Conservation (phyloP, 192 early-diverging fungal genomes). For the Backusella macrospora region DNA sequence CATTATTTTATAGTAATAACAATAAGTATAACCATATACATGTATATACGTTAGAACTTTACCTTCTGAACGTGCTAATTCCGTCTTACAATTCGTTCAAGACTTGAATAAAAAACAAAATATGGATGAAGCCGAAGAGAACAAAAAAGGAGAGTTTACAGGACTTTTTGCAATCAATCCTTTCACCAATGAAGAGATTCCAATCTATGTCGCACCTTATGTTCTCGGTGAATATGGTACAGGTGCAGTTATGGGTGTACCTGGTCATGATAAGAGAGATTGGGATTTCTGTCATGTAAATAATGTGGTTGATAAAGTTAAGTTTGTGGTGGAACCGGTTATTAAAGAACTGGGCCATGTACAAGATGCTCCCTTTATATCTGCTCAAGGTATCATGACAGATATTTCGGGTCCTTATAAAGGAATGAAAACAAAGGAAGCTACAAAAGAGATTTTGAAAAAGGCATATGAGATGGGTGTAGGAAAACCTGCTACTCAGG, state of each 20-base stretch:
- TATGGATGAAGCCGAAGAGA: slow-evolving; percentile 39
- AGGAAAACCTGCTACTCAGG: slow-evolving; percentile 46
- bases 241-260: slow-evolving; percentile 87
- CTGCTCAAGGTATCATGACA: slow-evolving; percentile 61
- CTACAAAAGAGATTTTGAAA: slow-evolving; percentile 52
- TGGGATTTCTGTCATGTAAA: slow-evolving; percentile 65
- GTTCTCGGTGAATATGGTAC: slow-evolving; percentile 79
- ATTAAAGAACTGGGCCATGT: slow-evolving; percentile 18
- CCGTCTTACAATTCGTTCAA: slow-evolving; percentile 34
- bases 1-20: not conserved
- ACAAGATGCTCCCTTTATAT: slow-evolving; percentile 37
- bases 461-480: slow-evolving; percentile 50
- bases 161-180: slow-evolving; percentile 70
- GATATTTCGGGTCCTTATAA: slow-evolving; percentile 57
- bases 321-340: slow-evolving; percentile 54
- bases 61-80: slow-evolving; percentile 26
- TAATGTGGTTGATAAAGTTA: slow-evolving; percentile 45
- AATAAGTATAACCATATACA: too few species aligned
- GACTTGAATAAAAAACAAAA: slow-evolving; percentile 33
- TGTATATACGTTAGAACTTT: slow-evolving; percentile 15
- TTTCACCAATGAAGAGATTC: slow-evolving; percentile 55
- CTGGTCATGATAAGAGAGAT: slow-evolving; percentile 79
- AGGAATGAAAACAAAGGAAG: slow-evolving; percentile 63
- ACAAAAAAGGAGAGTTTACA: slow-evolving; percentile 55
- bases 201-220: slow-evolving; percentile 75